A percentile compares a stretch with the other conserved stretches of the same genome.
phyloP scores from a whole-genome alignment of 2,329 filamentous ascomycete species.

The Aspergillus ruber region DNA sequence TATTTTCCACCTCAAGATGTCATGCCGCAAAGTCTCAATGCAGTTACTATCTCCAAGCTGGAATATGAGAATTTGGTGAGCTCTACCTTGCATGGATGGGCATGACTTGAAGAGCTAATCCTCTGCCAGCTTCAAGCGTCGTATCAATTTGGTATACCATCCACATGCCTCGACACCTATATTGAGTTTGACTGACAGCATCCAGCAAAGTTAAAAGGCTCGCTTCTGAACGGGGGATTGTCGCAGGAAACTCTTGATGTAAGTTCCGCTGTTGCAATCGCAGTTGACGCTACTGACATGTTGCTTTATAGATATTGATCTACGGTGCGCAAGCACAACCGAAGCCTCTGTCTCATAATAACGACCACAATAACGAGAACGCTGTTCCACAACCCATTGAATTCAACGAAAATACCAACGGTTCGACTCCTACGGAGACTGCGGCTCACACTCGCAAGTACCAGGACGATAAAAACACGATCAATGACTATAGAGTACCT shows the following conservation, averaged over 20 bases:
- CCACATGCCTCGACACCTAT: background rate
- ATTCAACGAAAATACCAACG: background rate
- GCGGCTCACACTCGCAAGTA: constrained; percentile 1
- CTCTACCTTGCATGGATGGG: constrained; percentile 3
- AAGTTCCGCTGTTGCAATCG: constrained; percentile 8
- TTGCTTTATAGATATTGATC: constrained; percentile 13
- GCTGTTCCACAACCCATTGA: background rate
- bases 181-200: background rate
- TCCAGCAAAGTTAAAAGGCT: constrained; percentile 42
- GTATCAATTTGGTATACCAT: constrained; percentile 10
- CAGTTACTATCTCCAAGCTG: constrained; percentile 51
- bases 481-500: background rate
- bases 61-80: constrained; percentile 58
- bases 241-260: constrained; percentile 46
- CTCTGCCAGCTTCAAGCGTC: constrained; percentile 11
- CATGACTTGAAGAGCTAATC: background rate
- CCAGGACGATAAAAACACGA: background rate
- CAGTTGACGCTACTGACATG: constrained; percentile 5
- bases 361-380: background rate
- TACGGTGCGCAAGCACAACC: constrained; percentile 6
- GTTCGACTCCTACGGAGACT: background rate
- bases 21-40: constrained; percentile 29
- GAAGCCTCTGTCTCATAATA: background rate
- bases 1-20: constrained; percentile 35
- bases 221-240: constrained; percentile 47